Base-by-base conservation (phyloP, 2,329 filamentous ascomycete genomes). In the Diaporthe ampelina region DNA sequence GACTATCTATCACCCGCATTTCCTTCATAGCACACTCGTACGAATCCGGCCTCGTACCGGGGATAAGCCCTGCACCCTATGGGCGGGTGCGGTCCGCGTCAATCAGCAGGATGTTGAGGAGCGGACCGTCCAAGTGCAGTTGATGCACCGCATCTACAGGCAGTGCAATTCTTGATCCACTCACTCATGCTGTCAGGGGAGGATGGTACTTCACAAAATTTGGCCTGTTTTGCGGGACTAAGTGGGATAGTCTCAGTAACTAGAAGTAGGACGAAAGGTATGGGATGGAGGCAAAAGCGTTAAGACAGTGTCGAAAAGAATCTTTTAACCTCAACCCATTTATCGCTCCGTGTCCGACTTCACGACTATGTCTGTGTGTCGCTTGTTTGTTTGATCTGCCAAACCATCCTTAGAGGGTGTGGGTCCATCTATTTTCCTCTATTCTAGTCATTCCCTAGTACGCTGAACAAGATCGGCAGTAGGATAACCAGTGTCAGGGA, bases 151-250 rank as follows among this genome's bases (percentile, higher is more conserved):
- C 43, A 5, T 61, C 56, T 21, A 56, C 45, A 32, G 29, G 29
- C 29, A 32, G 29, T 35, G 69, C 57, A 6, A 32, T 63, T 10
- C n/a, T 72, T 13, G 54, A 72, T 19, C 69, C 69, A 15, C 29
- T 72, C 19, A 50, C 48, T 9, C 24, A 40, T 32, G 29, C 57
- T 29, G n/a, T 65, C 11, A 58, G 70, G 10, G 52, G 70, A 17
- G 58, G 48, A n/a, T 65, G 48, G 48, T 72, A 65, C 21, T 72
- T 65, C 15, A 57, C 70, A 15, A 35, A 19, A 15, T 37, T 67
- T 65, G 35, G 45, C 32, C 45, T 72, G 45, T 72, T 58, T 58
- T 37, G 68, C 48, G 17, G 54, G 54, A 24, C 37, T 70, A 3
- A 48, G 68, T 37, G 68, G 52, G 19, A 24, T 58, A 19, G 54